These are phyloP conservation scores for Solanum appendiculatum DNA, from an alignment of 257 asterid species.

Conservation along the genomic window DNA sequence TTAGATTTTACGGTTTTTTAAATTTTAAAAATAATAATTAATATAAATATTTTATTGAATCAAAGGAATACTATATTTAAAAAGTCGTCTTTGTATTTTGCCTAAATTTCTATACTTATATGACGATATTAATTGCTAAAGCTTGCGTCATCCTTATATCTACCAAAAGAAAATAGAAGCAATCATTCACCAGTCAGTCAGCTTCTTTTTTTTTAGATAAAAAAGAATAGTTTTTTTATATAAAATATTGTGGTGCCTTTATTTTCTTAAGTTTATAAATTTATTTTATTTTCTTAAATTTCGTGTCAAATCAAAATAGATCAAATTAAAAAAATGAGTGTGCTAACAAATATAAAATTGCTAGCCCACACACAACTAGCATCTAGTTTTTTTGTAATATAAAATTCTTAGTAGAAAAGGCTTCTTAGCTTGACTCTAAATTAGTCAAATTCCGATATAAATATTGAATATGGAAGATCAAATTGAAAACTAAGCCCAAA, in stretches of 20 bases:
- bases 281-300: too few species aligned
- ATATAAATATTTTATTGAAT: too few species aligned
- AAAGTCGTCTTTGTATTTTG: background rate
- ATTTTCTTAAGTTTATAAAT: background rate
- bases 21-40: too few species aligned
- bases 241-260: background rate
- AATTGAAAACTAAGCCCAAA: too few species aligned
- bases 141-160: background rate
- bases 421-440: too few species aligned
- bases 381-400: background rate
- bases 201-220: background rate
- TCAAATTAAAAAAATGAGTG: background rate
- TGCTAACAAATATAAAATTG: too few species aligned
- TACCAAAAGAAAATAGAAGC: background rate
- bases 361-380: background rate
- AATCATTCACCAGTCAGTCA: background rate
- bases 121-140: background rate
- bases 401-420: too few species aligned
- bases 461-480: too few species aligned
- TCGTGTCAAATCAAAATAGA: too few species aligned
- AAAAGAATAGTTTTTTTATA: background rate
- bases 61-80: background rate
- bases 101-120: background rate
- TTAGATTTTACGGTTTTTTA: too few species aligned
- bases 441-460: too few species aligned